These are phyloP conservation scores for Penicillium occitanis DNA, from an alignment of 2,329 filamentous ascomycete species.

Conservation along the genomic window DNA sequence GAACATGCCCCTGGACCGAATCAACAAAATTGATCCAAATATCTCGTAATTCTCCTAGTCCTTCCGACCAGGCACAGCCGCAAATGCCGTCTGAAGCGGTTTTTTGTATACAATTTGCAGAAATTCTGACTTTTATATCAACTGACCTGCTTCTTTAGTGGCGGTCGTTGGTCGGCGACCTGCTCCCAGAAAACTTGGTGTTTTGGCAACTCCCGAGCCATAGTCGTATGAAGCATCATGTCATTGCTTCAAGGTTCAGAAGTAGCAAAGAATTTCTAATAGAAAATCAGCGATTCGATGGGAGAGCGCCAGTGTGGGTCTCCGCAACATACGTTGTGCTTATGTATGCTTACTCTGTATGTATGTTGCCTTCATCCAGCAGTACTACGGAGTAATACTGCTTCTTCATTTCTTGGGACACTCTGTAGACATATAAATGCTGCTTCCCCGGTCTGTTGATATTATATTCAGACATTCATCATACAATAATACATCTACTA, in stretches of 20 bases:
- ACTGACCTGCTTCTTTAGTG: not conserved
- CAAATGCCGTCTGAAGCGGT: not conserved
- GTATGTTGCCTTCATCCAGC: not conserved
- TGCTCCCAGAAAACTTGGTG: not conserved
- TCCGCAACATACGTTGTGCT: constrained; percentile 2
- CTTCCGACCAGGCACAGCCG: not conserved
- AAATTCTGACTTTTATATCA: not conserved
- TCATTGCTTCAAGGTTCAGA: not conserved
- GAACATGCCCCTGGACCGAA: not conserved
- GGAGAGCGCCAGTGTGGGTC: not conserved
- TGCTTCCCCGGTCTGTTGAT: not conserved
- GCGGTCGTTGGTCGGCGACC: not conserved
- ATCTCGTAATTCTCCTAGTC: constrained; percentile 3
- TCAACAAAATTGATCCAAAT: not conserved
- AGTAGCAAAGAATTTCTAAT: constrained; percentile 9
- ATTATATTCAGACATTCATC: not conserved
- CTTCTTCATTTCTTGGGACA: too few relatives aligned
- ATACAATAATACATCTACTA: not conserved
- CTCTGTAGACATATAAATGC: constrained; percentile 5
- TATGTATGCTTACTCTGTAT: not conserved
- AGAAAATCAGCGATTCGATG: constrained; percentile 15
- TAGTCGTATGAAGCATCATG: not conserved
- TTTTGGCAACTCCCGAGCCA: not conserved
- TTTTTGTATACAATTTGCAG: not conserved
- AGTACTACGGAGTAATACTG: too few relatives aligned